phyloP scores from a whole-genome alignment of 1,284 basidiomycete genomes.

The Thelephora terrestris region DNA sequence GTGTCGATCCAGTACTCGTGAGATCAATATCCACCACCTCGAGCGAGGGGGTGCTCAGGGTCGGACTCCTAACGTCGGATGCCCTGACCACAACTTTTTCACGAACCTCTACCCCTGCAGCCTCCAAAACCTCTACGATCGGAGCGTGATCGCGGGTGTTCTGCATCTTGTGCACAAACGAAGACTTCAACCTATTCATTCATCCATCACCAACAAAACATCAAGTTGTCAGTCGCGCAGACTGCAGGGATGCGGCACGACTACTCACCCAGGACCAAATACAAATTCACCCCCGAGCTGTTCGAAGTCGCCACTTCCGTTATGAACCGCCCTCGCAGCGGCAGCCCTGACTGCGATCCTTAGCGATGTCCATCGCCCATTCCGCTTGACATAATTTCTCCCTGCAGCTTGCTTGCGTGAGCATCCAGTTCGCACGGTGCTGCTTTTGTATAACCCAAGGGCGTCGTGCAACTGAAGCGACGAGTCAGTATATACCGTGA shows the following conservation, averaged over 20 bases:
- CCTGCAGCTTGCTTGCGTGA: too few relatives aligned
- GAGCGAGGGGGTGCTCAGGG: neutral
- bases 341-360: constrained; percentile 54
- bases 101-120: constrained; percentile 34
- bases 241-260: neutral
- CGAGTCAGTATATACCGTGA: constrained; percentile 75
- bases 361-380: constrained; percentile 10
- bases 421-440: constrained; percentile 18
- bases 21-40: too few relatives aligned
- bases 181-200: constrained; percentile 37
- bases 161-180: constrained; percentile 67
- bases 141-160: constrained; percentile 60
- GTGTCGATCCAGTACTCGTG: too few relatives aligned
- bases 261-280: constrained; percentile 61
- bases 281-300: constrained; percentile 89
- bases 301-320: constrained; percentile 64
- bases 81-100: neutral
- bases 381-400: neutral
- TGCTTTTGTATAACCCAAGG: constrained; percentile 69
- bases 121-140: constrained; percentile 52
- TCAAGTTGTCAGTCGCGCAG: constrained; percentile 9
- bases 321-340: constrained; percentile 61
- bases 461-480: constrained; percentile 56
- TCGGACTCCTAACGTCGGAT: neutral
- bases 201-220: constrained; percentile 4